Percentiles rank a stretch among this genome's conserved stretches.
Conservation (phyloP, 2,329 filamentous ascomycete species). For the Aureobasidium leucospermi region DNA sequence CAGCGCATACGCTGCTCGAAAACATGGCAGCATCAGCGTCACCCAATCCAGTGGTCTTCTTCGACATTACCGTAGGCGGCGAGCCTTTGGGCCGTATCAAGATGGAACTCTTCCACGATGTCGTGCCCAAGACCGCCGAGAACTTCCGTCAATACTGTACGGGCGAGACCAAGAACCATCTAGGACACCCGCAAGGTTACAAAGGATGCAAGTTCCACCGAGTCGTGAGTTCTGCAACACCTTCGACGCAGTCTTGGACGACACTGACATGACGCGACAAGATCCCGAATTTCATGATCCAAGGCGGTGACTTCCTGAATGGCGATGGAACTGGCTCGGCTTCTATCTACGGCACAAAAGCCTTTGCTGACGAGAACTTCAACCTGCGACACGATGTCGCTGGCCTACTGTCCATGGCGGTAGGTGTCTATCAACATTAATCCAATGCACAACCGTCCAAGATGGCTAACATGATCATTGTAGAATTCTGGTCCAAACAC, state of each 20-base stretch:
- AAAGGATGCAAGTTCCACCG: conserved; percentile 92
- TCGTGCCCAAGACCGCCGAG: conserved; percentile 70
- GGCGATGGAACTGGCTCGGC: conserved; percentile 82
- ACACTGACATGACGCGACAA: conserved; percentile 30
- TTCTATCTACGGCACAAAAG: conserved; percentile 71
- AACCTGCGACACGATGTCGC: conserved; percentile 66
- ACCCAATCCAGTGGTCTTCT: conserved; percentile 55
- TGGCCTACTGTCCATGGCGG: conserved; percentile 87
- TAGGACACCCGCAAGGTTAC: conserved; percentile 80
- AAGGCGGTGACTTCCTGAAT: conserved; percentile 92
- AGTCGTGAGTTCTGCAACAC: conserved; percentile 54
- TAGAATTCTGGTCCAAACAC: conserved; percentile 87
- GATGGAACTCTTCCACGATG: conserved; percentile 82
- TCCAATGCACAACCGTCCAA: not conserved
- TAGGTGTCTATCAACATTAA: conserved; percentile 40
- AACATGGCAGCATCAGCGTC: not conserved
- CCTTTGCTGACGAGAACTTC: conserved; percentile 91
- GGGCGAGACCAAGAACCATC: conserved; percentile 74
- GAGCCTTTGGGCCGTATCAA: conserved; percentile 81
- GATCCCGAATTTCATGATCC: conserved; percentile 97
- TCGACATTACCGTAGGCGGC: conserved; percentile 74
- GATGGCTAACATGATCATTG: not conserved
- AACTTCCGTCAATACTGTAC: conserved; percentile 98
- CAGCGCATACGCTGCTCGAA: not conserved
- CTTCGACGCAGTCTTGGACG: not conserved